These are phyloP conservation scores for Yarrowia porcina DNA, from an alignment of 805 yeast genomes.

Conservation along the genomic window DNA sequence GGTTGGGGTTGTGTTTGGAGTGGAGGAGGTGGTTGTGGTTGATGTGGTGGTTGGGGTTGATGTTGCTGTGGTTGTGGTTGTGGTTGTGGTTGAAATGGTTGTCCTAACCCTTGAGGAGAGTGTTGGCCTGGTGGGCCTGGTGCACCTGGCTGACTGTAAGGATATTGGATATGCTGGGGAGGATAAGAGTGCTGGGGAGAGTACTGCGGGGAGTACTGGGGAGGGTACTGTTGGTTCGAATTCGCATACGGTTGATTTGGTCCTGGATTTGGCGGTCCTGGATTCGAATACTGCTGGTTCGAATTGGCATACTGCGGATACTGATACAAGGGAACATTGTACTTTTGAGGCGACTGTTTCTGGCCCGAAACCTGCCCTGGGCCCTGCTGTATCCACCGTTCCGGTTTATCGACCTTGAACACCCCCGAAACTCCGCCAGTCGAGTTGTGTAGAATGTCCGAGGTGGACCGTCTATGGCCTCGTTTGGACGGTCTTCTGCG, in stretches of 20 bases:
- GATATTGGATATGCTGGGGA: background rate
- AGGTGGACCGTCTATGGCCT: background rate
- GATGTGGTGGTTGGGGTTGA: no score
- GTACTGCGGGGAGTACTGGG: background rate
- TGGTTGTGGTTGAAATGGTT: background rate
- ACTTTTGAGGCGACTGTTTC: background rate
- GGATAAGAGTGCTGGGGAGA: background rate
- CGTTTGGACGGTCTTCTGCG: background rate
- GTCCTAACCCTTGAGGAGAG: background rate
- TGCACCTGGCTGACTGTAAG: background rate
- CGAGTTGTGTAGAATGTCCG: constrained; percentile 11
- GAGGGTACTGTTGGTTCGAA: no score
- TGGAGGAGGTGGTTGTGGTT: no score
- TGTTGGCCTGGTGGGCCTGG: background rate
- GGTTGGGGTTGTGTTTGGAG: background rate
- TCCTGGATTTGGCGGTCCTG: no score
- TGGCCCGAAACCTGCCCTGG: background rate
- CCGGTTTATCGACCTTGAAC: constrained; percentile 8
- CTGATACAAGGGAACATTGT: background rate
- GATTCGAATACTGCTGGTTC: no score
- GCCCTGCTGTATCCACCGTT: background rate
- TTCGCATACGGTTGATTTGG: no score
- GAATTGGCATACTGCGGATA: background rate
- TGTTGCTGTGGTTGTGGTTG: background rate
- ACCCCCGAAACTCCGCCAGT: constrained; percentile 4